Evolutionary conservation across 2,329 filamentous ascomycete species (phyloP).

Genomic region (Fusarium drepaniforme): DNA sequence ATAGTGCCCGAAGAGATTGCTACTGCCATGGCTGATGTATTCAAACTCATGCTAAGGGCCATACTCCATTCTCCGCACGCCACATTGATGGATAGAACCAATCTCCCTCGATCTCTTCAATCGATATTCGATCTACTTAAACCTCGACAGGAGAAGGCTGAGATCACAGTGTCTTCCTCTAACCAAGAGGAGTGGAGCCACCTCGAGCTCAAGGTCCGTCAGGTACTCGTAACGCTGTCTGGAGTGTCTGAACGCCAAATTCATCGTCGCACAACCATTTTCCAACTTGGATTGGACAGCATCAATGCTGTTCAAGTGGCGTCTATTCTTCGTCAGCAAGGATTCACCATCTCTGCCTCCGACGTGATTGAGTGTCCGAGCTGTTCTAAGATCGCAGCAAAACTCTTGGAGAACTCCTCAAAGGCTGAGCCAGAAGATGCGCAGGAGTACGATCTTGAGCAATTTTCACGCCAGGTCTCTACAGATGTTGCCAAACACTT

Average conservation of each 20-base stretch:
- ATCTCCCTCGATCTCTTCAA: conserved; percentile 39
- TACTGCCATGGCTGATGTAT: conserved; percentile 45
- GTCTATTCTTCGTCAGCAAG: conserved; percentile 70
- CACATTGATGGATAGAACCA: conserved; percentile 23
- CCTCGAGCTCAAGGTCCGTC: conserved; percentile 65
- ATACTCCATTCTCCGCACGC: conserved; percentile 47
- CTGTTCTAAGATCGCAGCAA: conserved; percentile 54
- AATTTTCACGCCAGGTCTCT: conserved; percentile 52
- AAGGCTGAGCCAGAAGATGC: background rate
- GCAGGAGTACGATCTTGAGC: conserved; percentile 52
- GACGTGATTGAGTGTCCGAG: conserved; percentile 78
- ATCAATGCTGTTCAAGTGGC: conserved; percentile 88
- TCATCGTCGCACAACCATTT: conserved; percentile 76
- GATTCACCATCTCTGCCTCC: conserved; percentile 70
- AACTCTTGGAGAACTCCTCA: conserved; percentile 34
- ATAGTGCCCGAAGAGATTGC: conserved; percentile 47
- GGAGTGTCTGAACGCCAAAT: conserved; percentile 64
- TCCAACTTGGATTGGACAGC: conserved; percentile 90
- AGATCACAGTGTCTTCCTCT: conserved; percentile 7
- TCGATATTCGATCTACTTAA: conserved; percentile 36
- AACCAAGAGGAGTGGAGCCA: conserved; percentile 58
- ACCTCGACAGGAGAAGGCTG: conserved; percentile 34
- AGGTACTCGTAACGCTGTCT: conserved; percentile 70
- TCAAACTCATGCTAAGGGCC: conserved; percentile 45
- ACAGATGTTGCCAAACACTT: conserved; percentile 43